Base-by-base conservation (phyloP, 2,329 filamentous ascomycete genomes). In the Thielaviopsis populi region DNA sequence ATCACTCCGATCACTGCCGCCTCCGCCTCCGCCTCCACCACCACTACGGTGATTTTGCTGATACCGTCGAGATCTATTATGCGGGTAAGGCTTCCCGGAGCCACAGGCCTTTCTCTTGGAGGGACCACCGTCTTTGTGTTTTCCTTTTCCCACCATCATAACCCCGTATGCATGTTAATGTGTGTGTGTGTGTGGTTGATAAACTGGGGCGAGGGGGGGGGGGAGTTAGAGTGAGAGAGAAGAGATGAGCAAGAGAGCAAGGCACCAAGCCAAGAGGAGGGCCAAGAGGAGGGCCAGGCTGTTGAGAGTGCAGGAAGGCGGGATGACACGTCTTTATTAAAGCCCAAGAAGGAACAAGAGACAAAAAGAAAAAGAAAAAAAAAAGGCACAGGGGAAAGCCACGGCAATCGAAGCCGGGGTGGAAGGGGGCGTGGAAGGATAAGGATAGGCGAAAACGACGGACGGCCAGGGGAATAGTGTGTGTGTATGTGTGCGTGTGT, bases 131-230 rank as follows among this genome's bases (percentile, higher is more conserved):
- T 61, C 59, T 46, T 48, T 61, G 40, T 46, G 40, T 33, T 61
- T 61, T 43, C 43, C 59, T 33, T 61, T 43, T 56, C 50, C 50
- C 22, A 61, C 59, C 59, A 61, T 61, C 24, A 61, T 61, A 61
- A 33, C 59, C 41, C 43, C 41, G 43, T 61, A 61, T 61, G 40
- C 59, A 61, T 61, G 59, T 61, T 61, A 56, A 61, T 46, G 22
- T 37, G n/a, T n/a, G 33, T 37, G 33, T 1, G 33, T 50, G 46
- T 24, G 24, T 27, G 46, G 15, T 50, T 24, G 46, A 50, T 50
- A 50, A 50, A 24, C 46, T 50, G 19, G 46, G 19, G n/a, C 11
- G 43, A 17, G 24, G 19, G 24, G 19, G 24, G 46, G 24, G 24
- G 4, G 3, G 24, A 15, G 46, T 53, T 15, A 27, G 11, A 27